Base-by-base conservation (phyloP, 208 protist species). In the Acanthamoeba sp. region DNA sequence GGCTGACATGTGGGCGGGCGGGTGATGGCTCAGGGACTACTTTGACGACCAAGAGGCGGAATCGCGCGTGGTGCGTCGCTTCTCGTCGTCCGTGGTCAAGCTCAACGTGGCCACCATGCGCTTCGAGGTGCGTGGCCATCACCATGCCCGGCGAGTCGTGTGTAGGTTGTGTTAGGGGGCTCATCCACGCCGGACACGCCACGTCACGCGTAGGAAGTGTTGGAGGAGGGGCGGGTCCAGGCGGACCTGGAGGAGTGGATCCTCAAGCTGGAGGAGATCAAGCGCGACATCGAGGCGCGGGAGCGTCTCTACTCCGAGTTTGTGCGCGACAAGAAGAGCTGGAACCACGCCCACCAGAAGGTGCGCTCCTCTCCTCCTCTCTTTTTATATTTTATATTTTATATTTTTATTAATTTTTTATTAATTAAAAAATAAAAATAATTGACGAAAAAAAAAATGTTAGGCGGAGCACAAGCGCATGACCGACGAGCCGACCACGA, bases 61-160 rank as follows among this genome's bases (percentile, higher is more conserved):
- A 5, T 82, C 73, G 40, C 73, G 73, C 5, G 24, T 50, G 40
- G 73, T 82, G 73, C 73, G 73, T 14, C 73, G 73, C 73, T 82
- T 82, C n/a, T 82, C 73, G 22, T 82, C 73, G 34, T 82, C 73
- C 0, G 73, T 82, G 73, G 73, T 82, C 2, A 82, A 82, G 40
- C 73, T 82, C 73, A 82, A 82, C 40, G 73, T 82, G 16, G 73
- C 73, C 24, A 82, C 73, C n/a, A 82, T 82, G 73, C 73, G 73
- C 14, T 82, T 82, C 40, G 73, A 82, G 73, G 73, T 82, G 2
- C 24, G 1, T 36, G 27, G 7, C 57, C 57, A 64, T 6, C 57
- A 2, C 9, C 24, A 64, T 18, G 16, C 57, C 7, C 16, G 16
- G 24, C 2, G 24, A 64, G 2, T 29, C 57, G n/a, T n/a, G n/a